These are phyloP conservation scores for Elaphomyces granulatus DNA, from an alignment of 495 filamentous ascomycete genomes.

Conservation along the genomic window DNA sequence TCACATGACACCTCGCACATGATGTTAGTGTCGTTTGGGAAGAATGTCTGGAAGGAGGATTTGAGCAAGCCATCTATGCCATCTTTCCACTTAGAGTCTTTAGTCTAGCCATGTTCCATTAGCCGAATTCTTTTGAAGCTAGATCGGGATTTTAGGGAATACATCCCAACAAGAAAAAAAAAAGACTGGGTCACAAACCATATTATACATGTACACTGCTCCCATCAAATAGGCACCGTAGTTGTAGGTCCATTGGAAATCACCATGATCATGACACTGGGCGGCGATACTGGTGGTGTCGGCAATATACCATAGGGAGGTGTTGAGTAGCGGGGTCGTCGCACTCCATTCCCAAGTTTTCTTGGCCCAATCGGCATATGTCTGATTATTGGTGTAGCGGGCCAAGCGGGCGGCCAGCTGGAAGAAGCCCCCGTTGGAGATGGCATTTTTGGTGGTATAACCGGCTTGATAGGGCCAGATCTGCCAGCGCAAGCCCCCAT, in stretches of 20 bases:
- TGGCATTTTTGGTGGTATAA: slow-evolving; percentile 67
- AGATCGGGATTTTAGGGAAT: neutral
- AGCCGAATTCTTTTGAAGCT: neutral
- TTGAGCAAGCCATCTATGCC: slow-evolving; percentile 42
- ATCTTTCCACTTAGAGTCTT: slow-evolving; percentile 38
- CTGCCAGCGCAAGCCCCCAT: slow-evolving; percentile 76
- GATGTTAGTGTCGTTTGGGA: slow-evolving; percentile 42
- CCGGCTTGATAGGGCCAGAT: slow-evolving; percentile 69
- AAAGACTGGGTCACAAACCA: slow-evolving; percentile 23
- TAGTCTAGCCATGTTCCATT: slow-evolving; percentile 19
- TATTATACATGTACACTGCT: slow-evolving; percentile 64
- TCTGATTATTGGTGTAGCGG: slow-evolving; percentile 59
- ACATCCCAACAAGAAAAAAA: neutral
- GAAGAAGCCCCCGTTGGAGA: slow-evolving; percentile 68
- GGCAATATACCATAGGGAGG: slow-evolving; percentile 39
- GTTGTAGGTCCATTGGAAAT: slow-evolving; percentile 65
- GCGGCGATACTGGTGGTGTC: slow-evolving; percentile 47
- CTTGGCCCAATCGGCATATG: slow-evolving; percentile 62
- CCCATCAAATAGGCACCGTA: slow-evolving; percentile 60
- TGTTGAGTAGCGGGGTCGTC: slow-evolving; percentile 38
- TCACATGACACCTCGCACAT: slow-evolving; percentile 63
- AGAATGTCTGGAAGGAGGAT: slow-evolving; percentile 29
- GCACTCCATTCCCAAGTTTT: slow-evolving; percentile 58
- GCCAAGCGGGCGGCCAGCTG: slow-evolving; percentile 66
- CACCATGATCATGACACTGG: slow-evolving; percentile 45